A percentile compares a stretch with the other conserved stretches of the same genome.
Conservation (phyloP, 2,329 filamentous ascomycete species). For the Fusarium chaquense region DNA sequence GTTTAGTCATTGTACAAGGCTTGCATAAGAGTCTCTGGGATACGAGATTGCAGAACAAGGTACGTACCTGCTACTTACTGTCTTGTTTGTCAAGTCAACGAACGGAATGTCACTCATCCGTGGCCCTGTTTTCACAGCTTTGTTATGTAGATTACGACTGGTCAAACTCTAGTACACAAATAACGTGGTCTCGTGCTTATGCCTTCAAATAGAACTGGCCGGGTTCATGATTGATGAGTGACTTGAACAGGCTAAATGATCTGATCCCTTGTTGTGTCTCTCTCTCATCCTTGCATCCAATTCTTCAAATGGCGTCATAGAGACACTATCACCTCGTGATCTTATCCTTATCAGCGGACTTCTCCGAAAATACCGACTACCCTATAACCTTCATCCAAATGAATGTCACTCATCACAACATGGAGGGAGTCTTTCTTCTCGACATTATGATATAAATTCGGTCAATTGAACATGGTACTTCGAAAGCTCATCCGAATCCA, state of each 20-base stretch:
- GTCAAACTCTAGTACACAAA: neutral
- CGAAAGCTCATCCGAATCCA: too few species aligned
- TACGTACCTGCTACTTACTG: neutral
- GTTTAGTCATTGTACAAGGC: neutral
- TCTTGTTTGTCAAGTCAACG: too few species aligned
- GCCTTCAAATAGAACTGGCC: neutral
- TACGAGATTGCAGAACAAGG: neutral
- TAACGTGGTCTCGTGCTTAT: neutral
- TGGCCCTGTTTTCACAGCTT: neutral
- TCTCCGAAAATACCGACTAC: neutral
- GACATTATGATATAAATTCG: neutral
- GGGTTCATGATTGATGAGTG: neutral
- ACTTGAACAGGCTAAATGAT: neutral
- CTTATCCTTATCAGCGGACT: neutral
- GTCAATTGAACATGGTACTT: neutral
- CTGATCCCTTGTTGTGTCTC: too few species aligned
- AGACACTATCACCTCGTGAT: neutral
- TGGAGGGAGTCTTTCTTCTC: neutral
- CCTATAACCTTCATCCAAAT: neutral
- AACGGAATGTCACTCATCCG: neutral
- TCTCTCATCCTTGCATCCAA: neutral
- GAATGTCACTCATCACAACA: neutral
- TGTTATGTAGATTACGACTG: neutral
- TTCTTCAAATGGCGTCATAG: neutral
- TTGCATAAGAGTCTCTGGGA: neutral